Conservation (phyloP, 176 grass and related monocot genomes). For the Chrysopogon serrulatus region DNA sequence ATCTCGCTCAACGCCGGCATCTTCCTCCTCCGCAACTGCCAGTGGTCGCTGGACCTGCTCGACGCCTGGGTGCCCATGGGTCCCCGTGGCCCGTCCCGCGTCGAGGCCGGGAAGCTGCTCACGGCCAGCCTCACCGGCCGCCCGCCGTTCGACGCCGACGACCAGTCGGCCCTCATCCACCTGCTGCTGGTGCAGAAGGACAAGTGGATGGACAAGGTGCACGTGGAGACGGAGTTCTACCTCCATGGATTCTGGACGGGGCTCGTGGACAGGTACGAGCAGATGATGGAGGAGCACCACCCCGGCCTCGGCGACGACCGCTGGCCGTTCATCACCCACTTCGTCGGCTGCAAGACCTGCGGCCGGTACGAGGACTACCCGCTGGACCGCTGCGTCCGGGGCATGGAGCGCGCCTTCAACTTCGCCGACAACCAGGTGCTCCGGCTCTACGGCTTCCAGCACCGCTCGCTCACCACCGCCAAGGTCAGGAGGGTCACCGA, state of each 20-base stretch:
- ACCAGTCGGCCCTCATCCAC: conserved; percentile 81
- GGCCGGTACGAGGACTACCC: conserved; percentile 58
- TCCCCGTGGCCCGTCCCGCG: conserved; percentile 37
- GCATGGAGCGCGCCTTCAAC: conserved; percentile 86
- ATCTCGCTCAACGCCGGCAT: conserved; percentile 57
- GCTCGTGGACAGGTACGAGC: conserved; percentile 73
- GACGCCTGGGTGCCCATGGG: conserved; percentile 83
- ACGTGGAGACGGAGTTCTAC: conserved; percentile 67
- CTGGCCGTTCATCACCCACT: conserved; percentile 82
- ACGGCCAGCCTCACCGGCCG: conserved; percentile 45
- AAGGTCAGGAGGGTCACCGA: conserved; percentile 39
- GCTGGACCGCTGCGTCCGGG: conserved; percentile 43
- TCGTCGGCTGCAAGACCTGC: conserved; percentile 78
- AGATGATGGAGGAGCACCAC: conserved; percentile 77
- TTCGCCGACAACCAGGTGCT: conserved; percentile 87
- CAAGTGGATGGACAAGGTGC: conserved; percentile 55
- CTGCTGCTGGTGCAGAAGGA: conserved; percentile 58
- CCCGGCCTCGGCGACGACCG: conserved; percentile 77
- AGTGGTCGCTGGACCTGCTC: conserved; percentile 81
- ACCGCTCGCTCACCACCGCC: conserved; percentile 42
- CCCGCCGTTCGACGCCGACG: conserved; percentile 71
- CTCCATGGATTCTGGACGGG: conserved; percentile 71
- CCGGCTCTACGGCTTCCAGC: conserved; percentile 54
- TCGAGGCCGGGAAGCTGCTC: conserved; percentile 48
- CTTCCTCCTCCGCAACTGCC: conserved; percentile 76